A percentile compares a stretch with the other conserved stretches of the same genome.
phyloP scores from a whole-genome alignment of 2,329 filamentous ascomycete genomes.

The Epichloe typhina region DNA sequence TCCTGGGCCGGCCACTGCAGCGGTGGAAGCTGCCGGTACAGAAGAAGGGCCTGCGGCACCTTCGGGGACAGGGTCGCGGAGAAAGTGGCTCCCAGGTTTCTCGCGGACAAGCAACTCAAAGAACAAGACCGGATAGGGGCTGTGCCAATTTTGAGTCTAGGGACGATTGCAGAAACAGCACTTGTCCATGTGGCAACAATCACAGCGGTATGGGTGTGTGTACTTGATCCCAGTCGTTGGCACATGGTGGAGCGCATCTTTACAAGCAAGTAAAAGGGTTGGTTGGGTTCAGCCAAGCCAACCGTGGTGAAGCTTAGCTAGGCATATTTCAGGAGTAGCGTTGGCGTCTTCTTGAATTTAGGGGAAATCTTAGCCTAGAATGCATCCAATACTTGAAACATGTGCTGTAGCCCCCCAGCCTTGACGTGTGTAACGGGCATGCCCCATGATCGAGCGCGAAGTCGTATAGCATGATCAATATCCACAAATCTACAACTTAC shows the following conservation, averaged over 20 bases:
- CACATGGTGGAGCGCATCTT: neutral
- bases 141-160: neutral
- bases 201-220: too few relatives aligned
- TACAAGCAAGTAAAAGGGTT: neutral
- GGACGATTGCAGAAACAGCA: neutral
- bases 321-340: conserved; percentile 21
- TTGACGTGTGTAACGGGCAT: too few relatives aligned
- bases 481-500: too few relatives aligned
- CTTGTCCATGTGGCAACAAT: neutral
- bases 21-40: neutral
- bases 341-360: conserved; percentile 17
- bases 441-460: too few relatives aligned
- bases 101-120: conserved; percentile 14
- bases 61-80: conserved; percentile 15
- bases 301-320: neutral
- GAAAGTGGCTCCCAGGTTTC: conserved; percentile 25
- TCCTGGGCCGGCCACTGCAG: conserved; percentile 1
- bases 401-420: too few relatives aligned
- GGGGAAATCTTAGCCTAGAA: neutral
- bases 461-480: too few relatives aligned
- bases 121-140: conserved; percentile 9
- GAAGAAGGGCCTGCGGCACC: conserved; percentile 3
- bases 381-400: too few relatives aligned
- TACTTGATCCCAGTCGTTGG: neutral
- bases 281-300: neutral